Base-by-base conservation (phyloP, 371 early-diverging fungal genomes). In the Zychaea mexicana region DNA sequence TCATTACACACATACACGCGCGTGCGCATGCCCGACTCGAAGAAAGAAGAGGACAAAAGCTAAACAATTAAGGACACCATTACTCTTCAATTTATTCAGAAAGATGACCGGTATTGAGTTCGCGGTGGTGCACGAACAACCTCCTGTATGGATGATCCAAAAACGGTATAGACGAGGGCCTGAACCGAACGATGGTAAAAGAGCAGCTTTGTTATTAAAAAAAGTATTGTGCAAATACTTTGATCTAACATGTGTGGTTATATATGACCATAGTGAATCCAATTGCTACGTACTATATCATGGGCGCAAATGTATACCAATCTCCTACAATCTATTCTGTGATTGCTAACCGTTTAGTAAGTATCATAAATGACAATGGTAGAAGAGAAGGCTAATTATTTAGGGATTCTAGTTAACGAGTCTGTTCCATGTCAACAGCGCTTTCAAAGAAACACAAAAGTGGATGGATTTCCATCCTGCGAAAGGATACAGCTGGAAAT, bases 301-400 rank as follows among this genome's bases (percentile, higher is more conserved):
- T 89, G 58, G 91, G 96, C 32, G 95, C 94, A 0, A 94, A 94
- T 47, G 90, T 97, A n/a, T 97, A 93, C 68, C 96, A 96, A 74
- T 85, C 96, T 45, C 98, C 98, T 2, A 88, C 92, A 12, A 78
- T 96, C 15, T 86, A 90, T 59, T 88, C 93, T 0, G 80, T 98
- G 5, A 73, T 96, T 15, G 87, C 93, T 3, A 92, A 91, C 57
- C 83, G 97, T 3, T 70, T 95, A 69, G 95, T 95, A 87, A 70
- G 78, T 68, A 26, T n/a, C 26, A 45, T 3, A 46, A 3, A 12
- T 21, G 54, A 39, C 8, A 17, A 6, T 21, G 7, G 17, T 2
- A 6, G 32, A 47, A 15, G 22, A 33, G 9, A 46, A 32, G 19
- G 13, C 22, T 36, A 5, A 39, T 17, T 22, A 21, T 31, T 62